Evolutionary conservation across 225 moss, liverwort and hornwort species (phyloP).

Genomic region (Lunularia cruciata): DNA sequence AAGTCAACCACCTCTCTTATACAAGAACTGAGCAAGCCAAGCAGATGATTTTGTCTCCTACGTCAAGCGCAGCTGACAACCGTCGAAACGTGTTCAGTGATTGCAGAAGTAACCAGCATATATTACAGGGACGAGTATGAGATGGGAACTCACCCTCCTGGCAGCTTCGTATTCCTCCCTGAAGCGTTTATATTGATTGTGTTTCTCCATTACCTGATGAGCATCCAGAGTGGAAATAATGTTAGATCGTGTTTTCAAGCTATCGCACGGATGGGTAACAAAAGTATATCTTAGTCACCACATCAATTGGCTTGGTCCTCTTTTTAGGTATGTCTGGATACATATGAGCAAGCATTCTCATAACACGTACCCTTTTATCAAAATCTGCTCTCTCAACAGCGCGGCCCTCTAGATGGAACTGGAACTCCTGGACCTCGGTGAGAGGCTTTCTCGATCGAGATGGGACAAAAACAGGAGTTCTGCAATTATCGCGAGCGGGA

Average conservation of each 20-base stretch:
- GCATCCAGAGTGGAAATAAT: not conserved
- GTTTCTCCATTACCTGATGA: constrained; percentile 76
- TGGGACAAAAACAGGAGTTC: constrained; percentile 78
- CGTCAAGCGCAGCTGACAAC: too few species aligned
- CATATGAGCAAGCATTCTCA: too few species aligned
- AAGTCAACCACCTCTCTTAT: not conserved
- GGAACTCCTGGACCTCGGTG: constrained; percentile 89
- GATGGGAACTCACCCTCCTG: constrained; percentile 51
- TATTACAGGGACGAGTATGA: too few species aligned
- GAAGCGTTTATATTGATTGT: constrained; percentile 82
- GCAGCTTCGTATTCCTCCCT: constrained; percentile 94
- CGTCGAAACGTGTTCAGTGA: too few species aligned
- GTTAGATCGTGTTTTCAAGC: too few species aligned
- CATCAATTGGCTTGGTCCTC: too few species aligned
- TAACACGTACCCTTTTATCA: constrained; percentile 71
- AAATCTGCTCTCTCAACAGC: constrained; percentile 88
- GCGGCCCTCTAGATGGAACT: constrained; percentile 72
- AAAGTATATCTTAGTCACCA: too few species aligned
- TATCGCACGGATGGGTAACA: too few species aligned
- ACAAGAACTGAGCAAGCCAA: not conserved
- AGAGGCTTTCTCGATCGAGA: constrained; percentile 77
- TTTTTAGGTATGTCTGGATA: too few species aligned
- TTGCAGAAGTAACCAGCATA: too few species aligned
- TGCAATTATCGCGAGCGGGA: constrained; percentile 28
- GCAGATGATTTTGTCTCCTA: too few species aligned